These are phyloP conservation scores for Striga asiatica DNA, from an alignment of 257 asterid genomes.

Conservation along the genomic window DNA sequence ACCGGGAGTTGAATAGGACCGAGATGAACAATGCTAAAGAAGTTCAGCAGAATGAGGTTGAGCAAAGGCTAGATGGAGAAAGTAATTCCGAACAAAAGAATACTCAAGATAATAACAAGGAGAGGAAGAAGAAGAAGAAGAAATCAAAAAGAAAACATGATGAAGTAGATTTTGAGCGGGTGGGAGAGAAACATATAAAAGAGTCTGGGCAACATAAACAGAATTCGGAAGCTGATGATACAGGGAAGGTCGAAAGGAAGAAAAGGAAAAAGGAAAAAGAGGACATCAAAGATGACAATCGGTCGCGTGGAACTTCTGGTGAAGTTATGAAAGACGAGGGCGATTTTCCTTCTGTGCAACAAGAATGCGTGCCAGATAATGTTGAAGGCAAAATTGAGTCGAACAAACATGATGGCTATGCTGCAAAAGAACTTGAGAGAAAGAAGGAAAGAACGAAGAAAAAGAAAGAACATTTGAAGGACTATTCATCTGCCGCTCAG, in stretches of 20 bases:
- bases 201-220: not conserved
- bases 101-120: not conserved
- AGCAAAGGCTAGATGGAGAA: too few species aligned
- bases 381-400: slow-evolving; percentile 7
- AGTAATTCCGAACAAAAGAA: slow-evolving; percentile 1
- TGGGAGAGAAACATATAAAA: slow-evolving; percentile 11
- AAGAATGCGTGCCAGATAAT: slow-evolving; percentile 8
- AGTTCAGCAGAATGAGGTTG: not conserved
- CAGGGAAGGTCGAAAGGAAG: slow-evolving; percentile 23
- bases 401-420: slow-evolving; percentile 3
- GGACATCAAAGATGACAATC: slow-evolving; percentile 5
- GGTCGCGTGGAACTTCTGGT: too few species aligned
- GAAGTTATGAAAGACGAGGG: too few species aligned
- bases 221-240: too few species aligned
- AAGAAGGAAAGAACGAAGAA: slow-evolving; percentile 21
- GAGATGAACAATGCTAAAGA: not conserved
- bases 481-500: too few species aligned
- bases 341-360: slow-evolving; percentile 11
- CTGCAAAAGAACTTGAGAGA: slow-evolving; percentile 5
- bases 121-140: slow-evolving; percentile 12
- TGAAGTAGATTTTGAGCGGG: not conserved
- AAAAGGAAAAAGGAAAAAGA: slow-evolving; percentile 16
- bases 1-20: too few species aligned
- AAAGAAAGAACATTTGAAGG: slow-evolving; percentile 6
- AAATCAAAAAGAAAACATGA: slow-evolving; percentile 8